Percentiles rank a stretch among this genome's conserved stretches.
These are phyloP conservation scores for Aquanectria penicillioides DNA, from an alignment of 2,329 filamentous ascomycete species.

Conservation along the genomic window DNA sequence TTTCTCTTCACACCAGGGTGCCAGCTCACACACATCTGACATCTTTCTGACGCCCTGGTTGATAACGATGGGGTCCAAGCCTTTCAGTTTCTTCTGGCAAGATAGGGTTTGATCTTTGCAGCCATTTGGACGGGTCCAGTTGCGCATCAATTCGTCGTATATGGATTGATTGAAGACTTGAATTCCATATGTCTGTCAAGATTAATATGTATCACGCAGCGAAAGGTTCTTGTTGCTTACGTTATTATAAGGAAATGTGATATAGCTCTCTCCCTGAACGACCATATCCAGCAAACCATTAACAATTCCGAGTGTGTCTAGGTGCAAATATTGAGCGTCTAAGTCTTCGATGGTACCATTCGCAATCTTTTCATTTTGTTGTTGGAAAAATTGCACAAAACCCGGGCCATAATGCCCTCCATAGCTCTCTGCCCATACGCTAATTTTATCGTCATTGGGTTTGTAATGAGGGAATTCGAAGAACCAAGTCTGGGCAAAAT, in stretches of 20 bases:
- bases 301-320: conserved; percentile 73
- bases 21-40: not conserved
- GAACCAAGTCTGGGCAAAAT: conserved; percentile 72
- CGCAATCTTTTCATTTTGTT: conserved; percentile 66
- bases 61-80: no score
- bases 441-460: conserved; percentile 64
- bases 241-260: conserved; percentile 69
- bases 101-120: conserved; percentile 63
- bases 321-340: conserved; percentile 58
- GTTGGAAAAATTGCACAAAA: conserved; percentile 66
- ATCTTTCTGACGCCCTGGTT: not conserved
- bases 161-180: conserved; percentile 61
- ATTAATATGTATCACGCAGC: no score
- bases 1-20: conserved; percentile 5
- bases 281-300: conserved; percentile 75
- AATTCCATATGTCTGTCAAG: conserved; percentile 71
- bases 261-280: conserved; percentile 67
- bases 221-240: no score
- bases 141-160: conserved; percentile 41
- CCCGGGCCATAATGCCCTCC: conserved; percentile 75
- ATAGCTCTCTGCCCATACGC: conserved; percentile 75
- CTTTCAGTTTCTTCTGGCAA: conserved; percentile 62
- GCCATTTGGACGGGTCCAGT: conserved; percentile 51
- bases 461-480: conserved; percentile 68
- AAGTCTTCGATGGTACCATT: conserved; percentile 47